Percentiles rank a stretch among this genome's conserved stretches.
Evolutionary conservation across 345 rosid species (phyloP).

Genomic region (Arabis hirsuta): DNA sequence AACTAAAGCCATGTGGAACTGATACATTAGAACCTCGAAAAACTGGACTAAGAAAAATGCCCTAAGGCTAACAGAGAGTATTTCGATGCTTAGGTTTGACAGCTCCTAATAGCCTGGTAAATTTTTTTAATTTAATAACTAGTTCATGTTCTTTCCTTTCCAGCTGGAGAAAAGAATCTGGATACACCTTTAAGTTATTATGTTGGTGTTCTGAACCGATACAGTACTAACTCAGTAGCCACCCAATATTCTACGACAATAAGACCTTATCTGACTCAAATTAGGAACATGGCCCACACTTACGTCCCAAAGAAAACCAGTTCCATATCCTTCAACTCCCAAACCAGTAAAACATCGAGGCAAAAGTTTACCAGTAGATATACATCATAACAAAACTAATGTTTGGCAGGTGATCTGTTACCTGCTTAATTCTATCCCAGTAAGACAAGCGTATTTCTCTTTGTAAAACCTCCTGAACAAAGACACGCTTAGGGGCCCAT

Average conservation of each 20-base stretch:
- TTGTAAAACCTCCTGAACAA: constrained; percentile 97
- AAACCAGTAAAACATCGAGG: neutral
- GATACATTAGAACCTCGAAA: constrained; percentile 3
- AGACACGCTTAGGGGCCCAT: constrained; percentile 98
- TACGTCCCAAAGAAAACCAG: constrained; percentile 1
- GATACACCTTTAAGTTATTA: neutral
- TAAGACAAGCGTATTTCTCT: constrained; percentile 97
- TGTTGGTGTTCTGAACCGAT: constrained; percentile 3
- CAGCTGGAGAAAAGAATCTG: neutral
- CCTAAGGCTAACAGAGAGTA: neutral
- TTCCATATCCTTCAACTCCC: neutral
- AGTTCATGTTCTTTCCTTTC: neutral
- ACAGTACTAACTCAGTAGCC: constrained; percentile 6
- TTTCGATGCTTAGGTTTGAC: constrained; percentile 4
- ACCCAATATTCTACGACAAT: neutral
- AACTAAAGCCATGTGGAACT: constrained; percentile 30
- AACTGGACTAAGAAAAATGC: constrained; percentile 2
- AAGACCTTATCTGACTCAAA: neutral
- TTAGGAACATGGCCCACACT: neutral
- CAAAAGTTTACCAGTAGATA: neutral
- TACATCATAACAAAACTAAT: neutral
- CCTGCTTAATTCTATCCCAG: constrained; percentile 99
- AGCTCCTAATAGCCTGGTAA: neutral
- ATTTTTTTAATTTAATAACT: neutral
- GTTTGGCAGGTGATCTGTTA: constrained; percentile 36